A percentile compares a stretch with the other conserved stretches of the same genome.
These are phyloP conservation scores for Cyberlindnera euphorbiiphila DNA, from an alignment of 805 yeast genomes.

Conservation along the genomic window DNA sequence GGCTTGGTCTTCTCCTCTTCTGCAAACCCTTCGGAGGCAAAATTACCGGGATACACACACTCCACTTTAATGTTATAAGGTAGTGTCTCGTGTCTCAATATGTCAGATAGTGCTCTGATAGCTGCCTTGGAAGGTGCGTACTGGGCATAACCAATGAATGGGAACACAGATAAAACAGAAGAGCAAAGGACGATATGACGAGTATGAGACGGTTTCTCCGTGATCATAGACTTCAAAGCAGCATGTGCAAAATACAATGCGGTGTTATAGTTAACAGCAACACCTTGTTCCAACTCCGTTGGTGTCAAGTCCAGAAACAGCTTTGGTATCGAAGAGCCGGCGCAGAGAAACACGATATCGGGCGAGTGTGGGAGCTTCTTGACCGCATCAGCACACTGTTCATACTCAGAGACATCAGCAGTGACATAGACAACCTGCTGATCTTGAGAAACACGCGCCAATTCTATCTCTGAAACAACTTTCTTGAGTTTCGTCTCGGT, in stretches of 20 bases:
- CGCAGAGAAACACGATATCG: slow-evolving; percentile 79
- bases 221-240: slow-evolving; percentile 40
- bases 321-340: slow-evolving; percentile 81
- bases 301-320: slow-evolving; percentile 65
- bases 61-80: slow-evolving; percentile 67
- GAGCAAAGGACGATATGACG: slow-evolving; percentile 64
- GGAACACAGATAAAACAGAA: slow-evolving; percentile 76
- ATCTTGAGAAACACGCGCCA: slow-evolving; percentile 25
- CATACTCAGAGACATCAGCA: slow-evolving; percentile 64
- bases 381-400: slow-evolving; percentile 44
- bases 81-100: slow-evolving; percentile 75
- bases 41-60: slow-evolving; percentile 84
- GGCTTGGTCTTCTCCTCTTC: slow-evolving; percentile 87
- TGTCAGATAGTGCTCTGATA: slow-evolving; percentile 65
- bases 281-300: slow-evolving; percentile 56
- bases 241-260: slow-evolving; percentile 70
- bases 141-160: slow-evolving; percentile 87
- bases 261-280: slow-evolving; percentile 67
- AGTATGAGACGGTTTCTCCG: slow-evolving; percentile 11
- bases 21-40: slow-evolving; percentile 79
- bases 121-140: slow-evolving; percentile 92
- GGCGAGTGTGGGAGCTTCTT: slow-evolving; percentile 41
- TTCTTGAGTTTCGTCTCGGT: slow-evolving; percentile 53
- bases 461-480: slow-evolving; percentile 44
- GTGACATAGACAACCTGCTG: slow-evolving; percentile 36